These are phyloP conservation scores for Poa pratensis DNA, from an alignment of 176 grass and related monocot species.

Conservation along the genomic window DNA sequence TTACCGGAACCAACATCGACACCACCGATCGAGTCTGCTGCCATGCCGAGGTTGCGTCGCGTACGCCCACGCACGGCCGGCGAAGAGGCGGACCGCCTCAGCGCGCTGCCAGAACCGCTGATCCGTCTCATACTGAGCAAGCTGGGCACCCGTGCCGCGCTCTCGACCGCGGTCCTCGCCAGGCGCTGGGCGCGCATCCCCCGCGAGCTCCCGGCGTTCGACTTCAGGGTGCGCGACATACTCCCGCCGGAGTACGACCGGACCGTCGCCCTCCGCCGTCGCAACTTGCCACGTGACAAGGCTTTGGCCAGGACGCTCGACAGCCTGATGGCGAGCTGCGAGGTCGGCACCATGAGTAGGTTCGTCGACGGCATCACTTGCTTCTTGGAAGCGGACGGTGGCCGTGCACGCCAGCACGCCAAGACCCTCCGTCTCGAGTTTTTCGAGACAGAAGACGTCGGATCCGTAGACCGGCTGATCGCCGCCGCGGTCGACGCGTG, in stretches of 20 bases:
- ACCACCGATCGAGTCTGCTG: not conserved
- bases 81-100: slow-evolving; percentile 5
- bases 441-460: not conserved
- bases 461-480: slow-evolving; percentile 10
- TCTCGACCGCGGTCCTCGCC: not conserved
- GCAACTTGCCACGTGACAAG: not conserved
- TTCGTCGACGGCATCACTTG: not conserved
- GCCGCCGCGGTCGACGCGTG: not conserved
- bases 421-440: not conserved
- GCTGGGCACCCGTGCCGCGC: not conserved
- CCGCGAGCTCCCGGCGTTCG: not conserved
- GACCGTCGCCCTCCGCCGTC: not conserved
- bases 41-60: slow-evolving; percentile 14
- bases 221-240: not conserved
- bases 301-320: not conserved
- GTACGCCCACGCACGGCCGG: not conserved
- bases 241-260: not conserved
- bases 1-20: not conserved
- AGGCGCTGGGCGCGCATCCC: not conserved
- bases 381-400: not conserved
- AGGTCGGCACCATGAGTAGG: not conserved
- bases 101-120: not conserved
- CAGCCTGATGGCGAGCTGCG: not conserved
- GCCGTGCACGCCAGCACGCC: not conserved
- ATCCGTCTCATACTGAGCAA: not conserved